A percentile compares a stretch with the other conserved stretches of the same genome.
phyloP scores from a whole-genome alignment of 805 yeast species.

The Clavispora vitiphila region DNA sequence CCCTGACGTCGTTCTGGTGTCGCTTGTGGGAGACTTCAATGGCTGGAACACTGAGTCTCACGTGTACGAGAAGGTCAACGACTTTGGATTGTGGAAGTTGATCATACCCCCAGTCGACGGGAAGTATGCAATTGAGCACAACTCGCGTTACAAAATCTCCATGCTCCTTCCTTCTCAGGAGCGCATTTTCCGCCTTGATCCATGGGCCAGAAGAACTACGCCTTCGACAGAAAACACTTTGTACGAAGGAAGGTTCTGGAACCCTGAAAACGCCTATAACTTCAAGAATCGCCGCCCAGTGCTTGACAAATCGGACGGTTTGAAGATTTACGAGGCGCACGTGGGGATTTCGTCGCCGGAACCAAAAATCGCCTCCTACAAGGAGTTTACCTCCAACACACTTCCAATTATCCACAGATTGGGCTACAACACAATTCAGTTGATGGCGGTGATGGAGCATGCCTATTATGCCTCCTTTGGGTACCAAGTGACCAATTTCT shows the following conservation, averaged over 20 bases:
- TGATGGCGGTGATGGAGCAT: slow-evolving; percentile 98
- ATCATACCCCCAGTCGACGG: slow-evolving; percentile 55
- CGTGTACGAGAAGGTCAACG: slow-evolving; percentile 49
- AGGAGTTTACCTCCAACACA: slow-evolving; percentile 73
- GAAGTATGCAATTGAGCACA: slow-evolving; percentile 69
- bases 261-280: slow-evolving; percentile 52
- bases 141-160: slow-evolving; percentile 69
- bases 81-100: slow-evolving; percentile 67
- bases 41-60: slow-evolving; percentile 63
- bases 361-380: slow-evolving; percentile 77
- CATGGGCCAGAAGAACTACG: slow-evolving; percentile 84
- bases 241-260: slow-evolving; percentile 93
- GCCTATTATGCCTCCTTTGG: slow-evolving; percentile 98
- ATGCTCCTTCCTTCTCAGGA: slow-evolving; percentile 65
- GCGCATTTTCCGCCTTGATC: slow-evolving; percentile 74
- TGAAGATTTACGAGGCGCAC: slow-evolving; percentile 91
- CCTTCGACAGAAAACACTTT: slow-evolving; percentile 50
- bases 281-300: slow-evolving; percentile 66
- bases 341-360: slow-evolving; percentile 92
- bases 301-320: slow-evolving; percentile 34
- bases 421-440: slow-evolving; percentile 89
- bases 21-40: slow-evolving; percentile 90
- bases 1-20: slow-evolving; percentile 75
- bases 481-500: slow-evolving; percentile 91
- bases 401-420: slow-evolving; percentile 80